Evolutionary conservation across 2,329 filamentous ascomycete genomes (phyloP).

Genomic region (Talaromyces sp.): DNA sequence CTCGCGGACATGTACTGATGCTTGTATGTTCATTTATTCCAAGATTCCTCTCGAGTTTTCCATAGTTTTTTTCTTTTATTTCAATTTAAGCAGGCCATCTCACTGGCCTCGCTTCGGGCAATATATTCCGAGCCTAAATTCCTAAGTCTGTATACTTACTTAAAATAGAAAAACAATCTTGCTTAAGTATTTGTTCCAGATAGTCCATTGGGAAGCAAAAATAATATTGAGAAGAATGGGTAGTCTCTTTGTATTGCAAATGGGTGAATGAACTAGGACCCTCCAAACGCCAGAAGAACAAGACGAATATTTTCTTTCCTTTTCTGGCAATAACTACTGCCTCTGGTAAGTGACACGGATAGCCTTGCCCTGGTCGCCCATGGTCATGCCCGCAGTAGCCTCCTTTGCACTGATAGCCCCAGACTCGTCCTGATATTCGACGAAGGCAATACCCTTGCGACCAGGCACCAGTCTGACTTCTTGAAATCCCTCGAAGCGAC

Average conservation of each 20-base stretch:
- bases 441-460: constrained; percentile 86
- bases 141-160: too few relatives aligned
- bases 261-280: constrained; percentile 20
- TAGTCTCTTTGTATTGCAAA: constrained; percentile 18
- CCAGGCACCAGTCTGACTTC: constrained; percentile 90
- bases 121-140: constrained; percentile 5
- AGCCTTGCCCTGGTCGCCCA: constrained; percentile 72
- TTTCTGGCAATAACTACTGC: constrained; percentile 50
- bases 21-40: constrained; percentile 1
- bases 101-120: constrained; percentile 7
- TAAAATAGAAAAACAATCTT: too few relatives aligned
- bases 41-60: neutral
- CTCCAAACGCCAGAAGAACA: constrained; percentile 35
- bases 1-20: constrained; percentile 6
- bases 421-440: constrained; percentile 90
- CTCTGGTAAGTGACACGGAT: constrained; percentile 97
- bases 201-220: neutral
- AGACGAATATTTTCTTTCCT: constrained; percentile 18
- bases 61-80: too few relatives aligned
- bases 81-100: constrained; percentile 4
- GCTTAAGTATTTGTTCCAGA: neutral
- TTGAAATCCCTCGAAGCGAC: constrained; percentile 88
- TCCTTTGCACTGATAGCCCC: constrained; percentile 94
- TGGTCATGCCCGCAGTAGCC: constrained; percentile 79
- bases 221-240: neutral